Conservation (phyloP, 208 protist genomes). For the Leishmania aethiopica region DNA sequence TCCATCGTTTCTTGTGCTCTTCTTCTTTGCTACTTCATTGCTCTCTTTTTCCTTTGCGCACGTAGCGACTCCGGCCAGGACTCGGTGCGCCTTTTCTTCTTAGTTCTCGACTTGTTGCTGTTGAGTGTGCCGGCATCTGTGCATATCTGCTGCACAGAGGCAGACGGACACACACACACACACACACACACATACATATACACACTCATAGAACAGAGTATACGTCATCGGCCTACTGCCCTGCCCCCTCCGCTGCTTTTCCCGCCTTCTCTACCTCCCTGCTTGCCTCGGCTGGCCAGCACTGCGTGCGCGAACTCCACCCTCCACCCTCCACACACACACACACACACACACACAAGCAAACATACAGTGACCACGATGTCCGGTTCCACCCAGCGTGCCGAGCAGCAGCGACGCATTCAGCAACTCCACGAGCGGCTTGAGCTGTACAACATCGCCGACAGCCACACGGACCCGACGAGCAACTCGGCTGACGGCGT, state of each 20-base stretch:
- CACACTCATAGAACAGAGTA: background rate
- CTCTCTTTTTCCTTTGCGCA: background rate
- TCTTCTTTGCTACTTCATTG: background rate
- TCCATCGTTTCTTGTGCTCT: background rate
- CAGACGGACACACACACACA: background rate
- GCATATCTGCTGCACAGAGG: background rate
- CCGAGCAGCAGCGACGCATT: conserved; percentile 54
- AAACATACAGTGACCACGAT: background rate
- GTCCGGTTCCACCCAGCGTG: conserved; percentile 22
- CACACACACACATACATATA: background rate
- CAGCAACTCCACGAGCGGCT: conserved; percentile 78
- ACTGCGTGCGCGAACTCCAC: background rate
- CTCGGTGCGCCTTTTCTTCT: background rate
- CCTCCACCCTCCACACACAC: too few relatives aligned
- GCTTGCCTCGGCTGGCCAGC: background rate
- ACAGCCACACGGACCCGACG: conserved; percentile 10
- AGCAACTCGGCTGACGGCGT: background rate
- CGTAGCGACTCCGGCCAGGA: background rate
- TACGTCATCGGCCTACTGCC: background rate
- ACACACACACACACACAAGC: background rate
- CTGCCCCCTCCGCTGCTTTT: background rate
- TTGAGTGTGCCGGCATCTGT: background rate
- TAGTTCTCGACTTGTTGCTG: background rate
- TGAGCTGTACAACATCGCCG: conserved; percentile 74
- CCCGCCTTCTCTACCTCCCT: background rate